These are phyloP conservation scores for Blastobotrys apis DNA, from an alignment of 1,139 yeast genomes.

Conservation along the genomic window DNA sequence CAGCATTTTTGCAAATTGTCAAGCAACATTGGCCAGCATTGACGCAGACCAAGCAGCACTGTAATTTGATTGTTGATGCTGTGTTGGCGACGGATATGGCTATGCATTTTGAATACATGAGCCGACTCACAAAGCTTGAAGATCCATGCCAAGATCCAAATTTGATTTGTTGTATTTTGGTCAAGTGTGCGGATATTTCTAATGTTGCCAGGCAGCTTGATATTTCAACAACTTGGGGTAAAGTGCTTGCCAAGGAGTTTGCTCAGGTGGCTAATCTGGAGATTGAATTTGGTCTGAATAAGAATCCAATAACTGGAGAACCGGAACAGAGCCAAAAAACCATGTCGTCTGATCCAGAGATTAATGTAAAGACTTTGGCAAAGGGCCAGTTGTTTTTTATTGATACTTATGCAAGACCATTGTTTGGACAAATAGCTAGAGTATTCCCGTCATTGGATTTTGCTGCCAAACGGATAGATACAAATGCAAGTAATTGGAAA, in stretches of 20 bases:
- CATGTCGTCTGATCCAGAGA: neutral
- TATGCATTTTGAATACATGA: conserved; percentile 71
- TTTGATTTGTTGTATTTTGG: conserved; percentile 60
- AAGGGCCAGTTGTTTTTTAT: conserved; percentile 85
- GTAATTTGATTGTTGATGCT: conserved; percentile 29
- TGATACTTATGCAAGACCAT: conserved; percentile 69
- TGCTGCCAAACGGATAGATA: conserved; percentile 42
- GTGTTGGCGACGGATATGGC: conserved; percentile 95
- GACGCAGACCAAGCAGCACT: conserved; percentile 24
- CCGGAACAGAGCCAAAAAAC: too few species aligned
- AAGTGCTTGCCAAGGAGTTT: conserved; percentile 70
- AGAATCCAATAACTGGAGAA: too few species aligned
- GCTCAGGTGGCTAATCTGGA: conserved; percentile 61
- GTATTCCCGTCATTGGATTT: conserved; percentile 33
- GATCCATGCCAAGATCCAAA: conserved; percentile 9
- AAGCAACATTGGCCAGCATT: conserved; percentile 59
- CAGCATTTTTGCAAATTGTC: conserved; percentile 61
- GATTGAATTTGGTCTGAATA: conserved; percentile 29
- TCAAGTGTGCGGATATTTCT: conserved; percentile 92
- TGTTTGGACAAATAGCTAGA: conserved; percentile 60
- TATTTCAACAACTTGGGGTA: conserved; percentile 84
- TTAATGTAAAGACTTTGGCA: conserved; percentile 44
- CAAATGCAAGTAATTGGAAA: conserved; percentile 46
- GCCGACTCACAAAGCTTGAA: conserved; percentile 18
- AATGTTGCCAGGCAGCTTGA: conserved; percentile 79